Base-by-base conservation (phyloP, 768 basidiomycete species). In the Termitomyces sp. region DNA sequence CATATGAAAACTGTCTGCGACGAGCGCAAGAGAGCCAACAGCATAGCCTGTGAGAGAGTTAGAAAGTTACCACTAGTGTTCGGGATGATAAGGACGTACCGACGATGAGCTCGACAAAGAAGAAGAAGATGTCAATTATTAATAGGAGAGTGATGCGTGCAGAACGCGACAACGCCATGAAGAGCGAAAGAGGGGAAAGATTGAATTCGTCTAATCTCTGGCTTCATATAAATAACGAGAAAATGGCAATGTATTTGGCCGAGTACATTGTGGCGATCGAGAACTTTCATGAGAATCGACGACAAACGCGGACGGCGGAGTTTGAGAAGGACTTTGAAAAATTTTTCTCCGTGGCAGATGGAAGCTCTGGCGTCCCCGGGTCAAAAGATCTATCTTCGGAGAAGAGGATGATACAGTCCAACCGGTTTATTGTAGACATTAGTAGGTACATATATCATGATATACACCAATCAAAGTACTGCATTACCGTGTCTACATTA, bases 1-100 rank as follows among this genome's bases (percentile, higher is more conserved):
- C 95, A 97, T 98, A 75, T 98, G 96, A 73, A 98, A 98, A 63
- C 90, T 90, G 75, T 98, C 96, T 10, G 96, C 96, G 50, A 98
- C 87, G 53, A 98, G 87, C 1, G 95, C 95, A 1, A 97, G 83
- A 1, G 94, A 96, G 29, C 94, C 94, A 54, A 97, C 93, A n/a
- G 89, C 85, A 86, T 96, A 96, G 41, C 95, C 93, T 89, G 58
- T 29, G 27, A 17, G 17, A 4, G 64, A 29, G n/a, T n/a, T n/a
- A n/a, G n/a, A n/a, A n/a, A n/a, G n/a, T n/a, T 59, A 59, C 55
- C 25, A 59, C 56, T 10, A 27, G 17, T 17, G 17, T 29, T 17
- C 8, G 4, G 8, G 25, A n/a, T 10, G 27, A 17, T 45, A 45
- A 45, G 25, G 43, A 66, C 12, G 17, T 59, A 86, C 92, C 92